phyloP scores from a whole-genome alignment of 768 basidiomycete species.

The Hypholoma fasciculare region DNA sequence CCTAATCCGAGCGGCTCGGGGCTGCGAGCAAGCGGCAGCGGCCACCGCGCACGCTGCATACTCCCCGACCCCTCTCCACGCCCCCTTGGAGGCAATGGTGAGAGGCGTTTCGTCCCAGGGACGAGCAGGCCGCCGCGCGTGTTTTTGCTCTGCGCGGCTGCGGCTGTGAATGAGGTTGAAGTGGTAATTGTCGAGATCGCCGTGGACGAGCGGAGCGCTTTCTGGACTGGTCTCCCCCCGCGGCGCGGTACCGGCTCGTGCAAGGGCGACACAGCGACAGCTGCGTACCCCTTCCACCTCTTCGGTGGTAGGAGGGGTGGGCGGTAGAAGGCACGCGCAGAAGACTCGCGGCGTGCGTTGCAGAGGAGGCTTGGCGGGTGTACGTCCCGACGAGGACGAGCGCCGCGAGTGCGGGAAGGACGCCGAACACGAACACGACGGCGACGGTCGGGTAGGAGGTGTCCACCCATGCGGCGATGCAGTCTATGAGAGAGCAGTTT shows the following conservation, averaged over 20 bases:
- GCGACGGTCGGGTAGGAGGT: slow-evolving; percentile 37
- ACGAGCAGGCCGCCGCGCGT: slow-evolving; percentile 7
- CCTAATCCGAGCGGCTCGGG: slow-evolving; percentile 26
- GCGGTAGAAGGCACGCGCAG: neutral
- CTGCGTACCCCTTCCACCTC: slow-evolving; percentile 7
- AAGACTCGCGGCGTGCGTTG: slow-evolving; percentile 35
- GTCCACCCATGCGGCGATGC: slow-evolving; percentile 36
- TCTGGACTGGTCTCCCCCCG: too few species aligned
- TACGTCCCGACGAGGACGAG: slow-evolving; percentile 33
- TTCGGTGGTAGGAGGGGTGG: neutral
- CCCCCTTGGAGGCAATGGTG: neutral
- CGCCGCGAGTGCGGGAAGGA: slow-evolving; percentile 37
- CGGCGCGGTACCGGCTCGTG: too few species aligned
- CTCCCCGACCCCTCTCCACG: slow-evolving; percentile 16
- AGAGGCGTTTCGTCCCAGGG: neutral
- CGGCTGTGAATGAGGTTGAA: too few species aligned
- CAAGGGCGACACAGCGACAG: too few species aligned
- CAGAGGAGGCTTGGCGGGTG: slow-evolving; percentile 39
- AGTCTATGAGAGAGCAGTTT: slow-evolving; percentile 33
- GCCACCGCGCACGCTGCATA: slow-evolving; percentile 24
- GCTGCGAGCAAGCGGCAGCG: slow-evolving; percentile 28
- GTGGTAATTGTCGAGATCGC: too few species aligned
- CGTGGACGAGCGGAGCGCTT: too few species aligned
- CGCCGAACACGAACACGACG: slow-evolving; percentile 36
- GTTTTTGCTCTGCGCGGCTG: too few species aligned